Evolutionary conservation across 228 moss, liverwort and hornwort genomes (phyloP).

Genomic region (Sphagnum fallax): DNA sequence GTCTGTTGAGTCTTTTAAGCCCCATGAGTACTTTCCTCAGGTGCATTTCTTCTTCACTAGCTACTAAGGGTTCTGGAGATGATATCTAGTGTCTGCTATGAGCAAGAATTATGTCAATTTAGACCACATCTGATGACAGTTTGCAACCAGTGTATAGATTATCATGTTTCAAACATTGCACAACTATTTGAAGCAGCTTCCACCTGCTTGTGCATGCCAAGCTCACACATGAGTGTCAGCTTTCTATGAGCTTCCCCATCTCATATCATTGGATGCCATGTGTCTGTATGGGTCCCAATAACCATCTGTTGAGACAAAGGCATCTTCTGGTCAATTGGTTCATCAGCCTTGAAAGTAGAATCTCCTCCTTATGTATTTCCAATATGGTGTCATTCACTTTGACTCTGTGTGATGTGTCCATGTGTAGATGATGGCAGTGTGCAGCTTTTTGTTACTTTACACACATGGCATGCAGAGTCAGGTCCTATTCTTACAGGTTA

Average conservation of each 20-base stretch:
- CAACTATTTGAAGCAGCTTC: too few species aligned
- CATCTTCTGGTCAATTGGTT: not conserved
- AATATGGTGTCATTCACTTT: not conserved
- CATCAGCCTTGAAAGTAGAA: not conserved
- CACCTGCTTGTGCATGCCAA: too few species aligned
- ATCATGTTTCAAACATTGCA: too few species aligned
- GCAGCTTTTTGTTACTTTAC: conserved; percentile 16
- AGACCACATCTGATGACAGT: too few species aligned
- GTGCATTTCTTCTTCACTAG: not conserved
- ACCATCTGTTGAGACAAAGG: not conserved
- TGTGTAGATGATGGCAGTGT: conserved; percentile 22
- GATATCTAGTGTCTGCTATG: too few species aligned
- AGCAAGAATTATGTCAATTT: too few species aligned
- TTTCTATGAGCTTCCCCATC: conserved; percentile 12
- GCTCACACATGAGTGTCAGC: not conserved
- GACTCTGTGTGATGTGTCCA: not conserved
- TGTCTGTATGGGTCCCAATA: not conserved
- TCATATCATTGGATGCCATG: not conserved
- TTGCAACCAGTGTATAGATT: too few species aligned
- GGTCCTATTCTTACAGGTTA: conserved; percentile 29
- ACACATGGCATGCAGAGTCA: conserved; percentile 19
- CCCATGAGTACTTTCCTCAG: not conserved
- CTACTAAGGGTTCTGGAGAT: too few species aligned
- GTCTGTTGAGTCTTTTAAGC: not conserved
- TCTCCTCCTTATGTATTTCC: not conserved